Percentiles rank a stretch among this genome's conserved stretches.
Evolutionary conservation across 371 early-diverging fungal genomes (phyloP).

Genomic region (Capillidium heterosporum): DNA sequence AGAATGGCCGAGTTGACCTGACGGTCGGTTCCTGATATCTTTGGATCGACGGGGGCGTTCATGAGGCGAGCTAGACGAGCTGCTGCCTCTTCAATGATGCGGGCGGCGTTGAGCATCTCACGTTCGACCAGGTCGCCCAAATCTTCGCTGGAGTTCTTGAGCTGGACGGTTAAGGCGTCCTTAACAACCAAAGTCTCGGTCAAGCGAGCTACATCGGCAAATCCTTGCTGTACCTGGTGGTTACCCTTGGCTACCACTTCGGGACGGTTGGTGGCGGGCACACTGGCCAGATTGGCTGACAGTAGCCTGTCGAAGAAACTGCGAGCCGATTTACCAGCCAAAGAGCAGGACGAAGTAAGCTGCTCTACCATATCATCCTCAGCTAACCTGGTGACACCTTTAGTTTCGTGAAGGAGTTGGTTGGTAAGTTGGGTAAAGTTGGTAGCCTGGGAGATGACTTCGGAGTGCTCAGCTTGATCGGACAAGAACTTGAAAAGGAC

Average conservation of each 20-base stretch:
- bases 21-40: slow-evolving; percentile 48
- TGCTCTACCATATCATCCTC: slow-evolving; percentile 51
- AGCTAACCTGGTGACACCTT: slow-evolving; percentile 74
- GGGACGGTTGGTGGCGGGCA: slow-evolving; percentile 49
- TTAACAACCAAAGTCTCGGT: slow-evolving; percentile 56
- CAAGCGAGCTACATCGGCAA: slow-evolving; percentile 48
- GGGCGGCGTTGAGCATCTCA: slow-evolving; percentile 83
- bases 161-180: slow-evolving; percentile 30
- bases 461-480: slow-evolving; percentile 53
- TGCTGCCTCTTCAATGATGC: slow-evolving; percentile 83
- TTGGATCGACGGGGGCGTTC: slow-evolving; percentile 48
- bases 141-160: slow-evolving; percentile 53
- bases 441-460: slow-evolving; percentile 65
- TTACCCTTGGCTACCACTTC: slow-evolving; percentile 52
- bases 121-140: slow-evolving; percentile 79
- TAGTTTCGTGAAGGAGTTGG: slow-evolving; percentile 69
- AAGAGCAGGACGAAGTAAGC: slow-evolving; percentile 44
- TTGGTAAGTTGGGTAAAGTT: slow-evolving; percentile 62
- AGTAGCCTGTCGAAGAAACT: slow-evolving; percentile 74
- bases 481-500: slow-evolving; percentile 54
- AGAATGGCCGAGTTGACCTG: slow-evolving; percentile 84
- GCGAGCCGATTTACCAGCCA: slow-evolving; percentile 38
- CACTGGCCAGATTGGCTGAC: slow-evolving; percentile 47
- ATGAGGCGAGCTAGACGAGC: slow-evolving; percentile 60
- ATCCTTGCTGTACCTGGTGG: slow-evolving; percentile 47